Evolutionary conservation across 2,329 filamentous ascomycete species (phyloP).

Genomic region (Colletotrichum limetticola): DNA sequence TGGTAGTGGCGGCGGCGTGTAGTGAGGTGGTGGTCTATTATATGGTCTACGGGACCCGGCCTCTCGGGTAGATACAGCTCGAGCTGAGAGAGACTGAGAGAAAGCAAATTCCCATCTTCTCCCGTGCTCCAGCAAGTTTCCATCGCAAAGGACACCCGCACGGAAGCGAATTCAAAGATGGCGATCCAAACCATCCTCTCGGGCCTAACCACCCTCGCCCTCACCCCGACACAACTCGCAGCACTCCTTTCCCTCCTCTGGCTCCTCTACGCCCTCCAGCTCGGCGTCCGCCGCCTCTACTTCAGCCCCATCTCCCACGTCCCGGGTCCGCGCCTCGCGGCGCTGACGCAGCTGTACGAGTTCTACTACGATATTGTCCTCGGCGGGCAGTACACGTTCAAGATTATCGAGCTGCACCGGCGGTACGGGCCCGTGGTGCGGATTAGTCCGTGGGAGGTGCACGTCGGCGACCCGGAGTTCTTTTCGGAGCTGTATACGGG

Average conservation of each 20-base stretch:
- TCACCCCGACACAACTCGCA: slow-evolving; percentile 41
- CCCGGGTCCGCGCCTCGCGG: slow-evolving; percentile 52
- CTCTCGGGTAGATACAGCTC: background rate
- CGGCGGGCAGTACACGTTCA: slow-evolving; percentile 53
- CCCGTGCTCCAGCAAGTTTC: background rate
- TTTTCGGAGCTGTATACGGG: slow-evolving; percentile 49
- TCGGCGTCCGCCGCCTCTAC: slow-evolving; percentile 47
- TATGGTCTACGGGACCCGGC: background rate
- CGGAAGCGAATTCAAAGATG: slow-evolving; percentile 35
- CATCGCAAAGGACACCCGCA: background rate
- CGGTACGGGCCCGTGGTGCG: slow-evolving; percentile 46
- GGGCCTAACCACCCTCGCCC: slow-evolving; percentile 33
- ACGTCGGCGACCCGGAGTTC: slow-evolving; percentile 47
- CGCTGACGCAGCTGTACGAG: slow-evolving; percentile 52
- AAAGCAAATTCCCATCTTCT: background rate
- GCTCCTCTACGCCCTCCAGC: slow-evolving; percentile 42
- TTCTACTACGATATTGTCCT: slow-evolving; percentile 56
- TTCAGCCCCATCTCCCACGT: slow-evolving; percentile 51
- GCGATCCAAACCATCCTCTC: slow-evolving; percentile 38
- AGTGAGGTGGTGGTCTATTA: background rate
- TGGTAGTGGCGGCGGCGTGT: background rate
- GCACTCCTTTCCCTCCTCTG: slow-evolving; percentile 40
- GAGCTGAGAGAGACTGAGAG: background rate
- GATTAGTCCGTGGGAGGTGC: slow-evolving; percentile 50
- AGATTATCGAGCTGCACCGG: slow-evolving; percentile 48